A percentile compares a stretch with the other conserved stretches of the same genome.
Evolutionary conservation across 23 red algal genomes (phyloP).

Genomic region (Porphyridium purpureum): DNA sequence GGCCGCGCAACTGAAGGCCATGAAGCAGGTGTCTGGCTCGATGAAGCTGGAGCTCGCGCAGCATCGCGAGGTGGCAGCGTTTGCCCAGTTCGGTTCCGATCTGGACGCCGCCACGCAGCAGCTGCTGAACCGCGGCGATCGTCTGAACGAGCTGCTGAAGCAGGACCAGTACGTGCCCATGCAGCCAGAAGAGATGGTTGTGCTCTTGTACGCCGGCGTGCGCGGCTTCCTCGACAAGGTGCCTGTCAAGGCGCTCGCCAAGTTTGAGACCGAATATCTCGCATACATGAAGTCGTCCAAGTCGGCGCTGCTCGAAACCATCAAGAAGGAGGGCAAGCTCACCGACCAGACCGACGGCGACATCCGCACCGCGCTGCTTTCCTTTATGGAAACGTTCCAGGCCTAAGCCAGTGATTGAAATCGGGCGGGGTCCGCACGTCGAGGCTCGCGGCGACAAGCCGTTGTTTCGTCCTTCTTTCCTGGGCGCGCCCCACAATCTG

Average conservation of each 20-base stretch:
- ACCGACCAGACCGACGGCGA: conserved; percentile 60
- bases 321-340: conserved; percentile 80
- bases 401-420: no score
- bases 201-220: conserved; percentile 81
- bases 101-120: conserved; percentile 89
- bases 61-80: conserved; percentile 88
- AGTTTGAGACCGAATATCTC: conserved; percentile 73
- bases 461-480: no score
- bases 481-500: no score
- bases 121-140: conserved; percentile 90
- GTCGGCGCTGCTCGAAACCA: conserved; percentile 39
- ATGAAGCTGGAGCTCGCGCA: conserved; percentile 98
- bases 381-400: conserved; percentile 74
- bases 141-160: conserved; percentile 89
- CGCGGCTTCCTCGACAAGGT: conserved; percentile 96
- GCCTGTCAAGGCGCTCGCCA: conserved; percentile 63
- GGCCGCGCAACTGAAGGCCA: conserved; percentile 88
- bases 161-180: conserved; percentile 82
- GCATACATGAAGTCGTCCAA: conserved; percentile 62
- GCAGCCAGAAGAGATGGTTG: conserved; percentile 85
- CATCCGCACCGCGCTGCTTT: conserved; percentile 45
- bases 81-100: conserved; percentile 99
- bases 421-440: no score
- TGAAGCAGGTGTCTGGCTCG: conserved; percentile 96
- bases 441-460: no score